Evolutionary conservation across 108 stramenopile species (phyloP).

Genomic region (Schizochytrium sp.): DNA sequence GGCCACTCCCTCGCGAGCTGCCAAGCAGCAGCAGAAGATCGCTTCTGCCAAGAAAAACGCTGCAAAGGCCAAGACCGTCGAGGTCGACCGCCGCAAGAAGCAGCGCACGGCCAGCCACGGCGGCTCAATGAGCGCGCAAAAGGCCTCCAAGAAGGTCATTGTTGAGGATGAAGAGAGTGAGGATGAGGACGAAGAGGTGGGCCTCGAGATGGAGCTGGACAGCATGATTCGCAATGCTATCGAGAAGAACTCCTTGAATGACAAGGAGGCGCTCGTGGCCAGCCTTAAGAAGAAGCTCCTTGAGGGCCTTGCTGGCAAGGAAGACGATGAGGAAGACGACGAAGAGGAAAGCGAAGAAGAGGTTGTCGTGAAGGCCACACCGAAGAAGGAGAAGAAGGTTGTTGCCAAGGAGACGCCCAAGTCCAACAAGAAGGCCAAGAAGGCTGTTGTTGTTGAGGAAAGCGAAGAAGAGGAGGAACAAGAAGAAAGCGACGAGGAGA

Average conservation of each 20-base stretch:
- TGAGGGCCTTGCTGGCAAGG: not conserved
- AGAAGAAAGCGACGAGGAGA: not conserved
- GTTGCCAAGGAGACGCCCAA: not conserved
- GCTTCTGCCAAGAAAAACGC: not conserved
- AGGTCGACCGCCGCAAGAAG: not conserved
- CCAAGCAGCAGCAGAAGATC: not conserved
- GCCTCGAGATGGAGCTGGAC: slow-evolving; percentile 19
- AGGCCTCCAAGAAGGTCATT: not conserved
- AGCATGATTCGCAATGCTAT: not conserved
- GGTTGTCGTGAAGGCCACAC: not conserved
- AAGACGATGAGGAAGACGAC: not conserved
- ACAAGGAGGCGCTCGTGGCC: not conserved
- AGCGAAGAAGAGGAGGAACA: too few relatives aligned
- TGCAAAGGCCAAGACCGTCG: not conserved
- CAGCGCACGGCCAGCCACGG: not conserved
- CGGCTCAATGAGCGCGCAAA: slow-evolving; percentile 12
- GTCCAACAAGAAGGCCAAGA: not conserved
- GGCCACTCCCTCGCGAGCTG: not conserved
- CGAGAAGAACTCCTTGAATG: not conserved
- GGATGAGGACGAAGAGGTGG: not conserved
- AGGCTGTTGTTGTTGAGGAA: not conserved
- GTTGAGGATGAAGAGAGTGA: not conserved
- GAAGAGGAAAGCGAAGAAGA: not conserved
- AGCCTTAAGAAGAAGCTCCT: slow-evolving; percentile 15
- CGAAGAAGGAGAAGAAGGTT: not conserved